Evolutionary conservation across 129 eudicot species (phyloP).

Genomic region (Scalesia atractyloides): DNA sequence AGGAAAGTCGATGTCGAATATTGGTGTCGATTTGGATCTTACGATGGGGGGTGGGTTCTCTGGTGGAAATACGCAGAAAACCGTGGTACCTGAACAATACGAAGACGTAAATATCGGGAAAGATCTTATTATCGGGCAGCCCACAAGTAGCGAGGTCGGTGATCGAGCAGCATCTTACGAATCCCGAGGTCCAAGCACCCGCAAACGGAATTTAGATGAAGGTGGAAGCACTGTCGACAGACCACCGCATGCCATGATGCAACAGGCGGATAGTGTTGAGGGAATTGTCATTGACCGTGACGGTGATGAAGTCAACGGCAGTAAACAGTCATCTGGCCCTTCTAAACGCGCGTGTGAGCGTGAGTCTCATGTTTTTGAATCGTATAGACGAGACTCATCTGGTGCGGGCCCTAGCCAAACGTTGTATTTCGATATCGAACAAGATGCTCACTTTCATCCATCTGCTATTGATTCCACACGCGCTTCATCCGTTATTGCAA

Average conservation of each 20-base stretch:
- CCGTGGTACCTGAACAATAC: slow-evolving; percentile 45
- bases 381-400: slow-evolving; percentile 39
- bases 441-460: slow-evolving; percentile 45
- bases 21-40: slow-evolving; percentile 70
- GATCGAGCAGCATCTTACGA: slow-evolving; percentile 91
- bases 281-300: slow-evolving; percentile 91
- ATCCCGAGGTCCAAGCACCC: slow-evolving; percentile 90
- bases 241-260: slow-evolving; percentile 55
- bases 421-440: slow-evolving; percentile 54
- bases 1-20: slow-evolving; percentile 62
- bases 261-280: slow-evolving; percentile 78
- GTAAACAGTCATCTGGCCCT: slow-evolving; percentile 74
- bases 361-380: slow-evolving; percentile 52
- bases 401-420: slow-evolving; percentile 86
- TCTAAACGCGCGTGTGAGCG: slow-evolving; percentile 61
- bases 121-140: slow-evolving; percentile 71
- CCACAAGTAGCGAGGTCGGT: slow-evolving; percentile 87
- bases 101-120: slow-evolving; percentile 60
- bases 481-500: slow-evolving; percentile 86
- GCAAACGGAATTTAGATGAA: slow-evolving; percentile 74
- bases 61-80: slow-evolving; percentile 42
- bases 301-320: slow-evolving; percentile 82
- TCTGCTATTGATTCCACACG: slow-evolving; percentile 62
- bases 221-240: slow-evolving; percentile 94
- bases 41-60: slow-evolving; percentile 73